These are phyloP conservation scores for Cladosporium sp. DNA, from an alignment of 2,329 filamentous ascomycete species.

Conservation along the genomic window DNA sequence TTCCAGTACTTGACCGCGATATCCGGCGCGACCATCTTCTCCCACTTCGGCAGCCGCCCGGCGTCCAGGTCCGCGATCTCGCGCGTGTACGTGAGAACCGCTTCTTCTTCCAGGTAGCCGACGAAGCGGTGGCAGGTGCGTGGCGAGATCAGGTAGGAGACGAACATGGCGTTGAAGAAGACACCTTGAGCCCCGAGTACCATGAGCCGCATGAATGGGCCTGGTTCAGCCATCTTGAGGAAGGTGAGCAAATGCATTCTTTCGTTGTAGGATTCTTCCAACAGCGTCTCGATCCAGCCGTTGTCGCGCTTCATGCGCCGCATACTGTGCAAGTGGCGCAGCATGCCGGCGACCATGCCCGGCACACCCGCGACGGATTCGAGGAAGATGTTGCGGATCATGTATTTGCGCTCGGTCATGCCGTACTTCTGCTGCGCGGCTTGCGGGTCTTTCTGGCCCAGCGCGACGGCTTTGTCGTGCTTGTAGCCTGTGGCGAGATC, in stretches of 20 bases:
- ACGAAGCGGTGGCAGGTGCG: slow-evolving; percentile 92
- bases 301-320: slow-evolving; percentile 88
- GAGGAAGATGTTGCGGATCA: slow-evolving; percentile 83
- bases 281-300: slow-evolving; percentile 70
- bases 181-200: slow-evolving; percentile 91
- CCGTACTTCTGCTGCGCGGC: slow-evolving; percentile 63
- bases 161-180: slow-evolving; percentile 93
- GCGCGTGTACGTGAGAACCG: slow-evolving; percentile 90
- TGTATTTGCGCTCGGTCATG: slow-evolving; percentile 85
- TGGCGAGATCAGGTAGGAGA: slow-evolving; percentile 83
- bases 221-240: slow-evolving; percentile 84
- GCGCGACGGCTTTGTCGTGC: slow-evolving; percentile 59
- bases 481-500: slow-evolving; percentile 79
- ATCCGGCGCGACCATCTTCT: slow-evolving; percentile 74
- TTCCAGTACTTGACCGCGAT: slow-evolving; percentile 92
- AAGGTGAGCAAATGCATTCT: slow-evolving; percentile 92
- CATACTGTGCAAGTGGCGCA: slow-evolving; percentile 82
- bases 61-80: slow-evolving; percentile 83
- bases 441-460: slow-evolving; percentile 40
- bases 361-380: slow-evolving; percentile 94
- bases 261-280: slow-evolving; percentile 42
- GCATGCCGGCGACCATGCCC: slow-evolving; percentile 95
- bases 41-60: slow-evolving; percentile 82
- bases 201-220: slow-evolving; percentile 87
- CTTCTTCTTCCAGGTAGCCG: slow-evolving; percentile 95